Evolutionary conservation across 2,329 filamentous ascomycete species (phyloP), one percentile per base, ranked within the genome.

Genomic region (Microdochium nivale): DNA sequence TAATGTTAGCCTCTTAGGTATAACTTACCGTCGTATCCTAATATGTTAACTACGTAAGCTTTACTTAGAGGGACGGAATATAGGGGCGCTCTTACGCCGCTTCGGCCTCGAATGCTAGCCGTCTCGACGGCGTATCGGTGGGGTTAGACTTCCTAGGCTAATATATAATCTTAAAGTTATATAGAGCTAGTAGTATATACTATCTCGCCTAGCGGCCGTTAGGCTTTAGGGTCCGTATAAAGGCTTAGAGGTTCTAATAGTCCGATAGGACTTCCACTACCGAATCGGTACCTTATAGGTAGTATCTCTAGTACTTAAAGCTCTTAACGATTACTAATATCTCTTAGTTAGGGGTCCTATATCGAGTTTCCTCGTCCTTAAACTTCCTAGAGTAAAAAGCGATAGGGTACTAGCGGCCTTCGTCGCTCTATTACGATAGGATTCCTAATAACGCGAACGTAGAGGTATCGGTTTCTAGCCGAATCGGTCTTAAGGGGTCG

Each of bases 341-440:
- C 55, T 69, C 65, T 49, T 69, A 65, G 50, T 69, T 54, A 50
- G 68, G 56, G 11, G 67, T 67, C 14, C 64, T 44, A 51, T 68
- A 69, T 51, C 67, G 68, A 9, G 47, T 47, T 35, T 59, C 56
- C 0, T 51, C 47, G 37, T 35, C 40, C 2, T 25, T 44, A 8
- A 58, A 24, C 27, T 57, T 61, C 49, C 50, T 33, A 33, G 32
- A 33, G 32, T 33, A 9, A 9, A 9, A 33, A 33, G 32, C 32
- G 32, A 33, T 33, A 33, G 32, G 32, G 32, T 33, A 33, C n/a
- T 33, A 9, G 9, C 32, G 32, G 9, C 9, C 16, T 16, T 33
- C 32, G 32, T 33, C 32, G 9, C 32, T 33, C 16, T 33, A 33
- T 16, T 33, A 33, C 1, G 48, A 16, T 33, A 33, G 16, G 16